Evolutionary conservation across 202 grass and related monocot species (phyloP).

Genomic region (Miscanthus sacchariflorus): DNA sequence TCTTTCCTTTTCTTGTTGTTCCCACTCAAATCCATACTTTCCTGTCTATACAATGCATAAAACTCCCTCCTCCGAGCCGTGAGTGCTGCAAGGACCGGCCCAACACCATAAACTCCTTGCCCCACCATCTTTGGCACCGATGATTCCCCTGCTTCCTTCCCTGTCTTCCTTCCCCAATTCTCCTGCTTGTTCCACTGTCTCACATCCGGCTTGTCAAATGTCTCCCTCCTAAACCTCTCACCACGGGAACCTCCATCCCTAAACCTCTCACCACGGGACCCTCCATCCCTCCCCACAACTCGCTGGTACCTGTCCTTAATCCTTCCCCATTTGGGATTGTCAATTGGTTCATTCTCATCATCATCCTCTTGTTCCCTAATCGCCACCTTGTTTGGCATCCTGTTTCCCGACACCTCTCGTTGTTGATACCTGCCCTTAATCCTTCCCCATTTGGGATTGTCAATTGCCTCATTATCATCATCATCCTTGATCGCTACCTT

Average conservation of each 20-base stretch:
- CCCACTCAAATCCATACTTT: conserved; percentile 79
- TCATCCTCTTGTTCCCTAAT: background rate
- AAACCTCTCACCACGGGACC: conserved; percentile 45
- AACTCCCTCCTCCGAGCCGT: conserved; percentile 82
- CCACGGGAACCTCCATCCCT: conserved; percentile 45
- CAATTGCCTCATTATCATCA: conserved; percentile 45
- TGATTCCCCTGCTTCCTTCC: conserved; percentile 73
- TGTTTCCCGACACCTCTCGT: background rate
- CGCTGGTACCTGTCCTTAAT: conserved; percentile 62
- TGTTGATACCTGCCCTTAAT: conserved; percentile 62
- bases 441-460: conserved; percentile 63
- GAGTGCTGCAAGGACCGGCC: conserved; percentile 76
- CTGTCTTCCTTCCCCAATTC: conserved; percentile 75
- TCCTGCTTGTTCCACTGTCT: conserved; percentile 80
- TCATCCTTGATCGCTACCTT: conserved; percentile 33
- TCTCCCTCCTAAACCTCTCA: conserved; percentile 55
- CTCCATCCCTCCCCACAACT: conserved; percentile 41
- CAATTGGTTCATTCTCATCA: conserved; percentile 49
- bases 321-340: conserved; percentile 66
- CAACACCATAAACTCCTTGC: conserved; percentile 87
- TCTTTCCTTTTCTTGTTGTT: conserved; percentile 97
- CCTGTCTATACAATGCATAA: conserved; percentile 82
- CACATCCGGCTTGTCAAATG: conserved; percentile 55
- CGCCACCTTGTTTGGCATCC: background rate
- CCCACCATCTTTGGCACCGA: conserved; percentile 73